Base-by-base conservation (phyloP, 306 rosid genomes). In the Crataegus laevigata region DNA sequence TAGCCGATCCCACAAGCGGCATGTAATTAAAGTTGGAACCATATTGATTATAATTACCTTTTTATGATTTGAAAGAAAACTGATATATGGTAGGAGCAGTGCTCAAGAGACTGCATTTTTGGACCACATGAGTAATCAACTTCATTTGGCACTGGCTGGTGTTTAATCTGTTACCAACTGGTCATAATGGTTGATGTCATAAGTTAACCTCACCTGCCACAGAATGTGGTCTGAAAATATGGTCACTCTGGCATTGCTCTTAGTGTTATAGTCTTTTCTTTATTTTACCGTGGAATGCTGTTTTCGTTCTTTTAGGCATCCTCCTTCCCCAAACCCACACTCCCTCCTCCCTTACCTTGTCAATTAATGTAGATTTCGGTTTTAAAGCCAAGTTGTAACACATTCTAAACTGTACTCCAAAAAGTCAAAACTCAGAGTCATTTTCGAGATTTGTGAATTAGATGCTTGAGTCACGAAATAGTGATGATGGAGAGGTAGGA, bases 21-120 rank as follows among this genome's bases (percentile, higher is more conserved):
- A 94, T 82, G 89, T 90, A 80, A 88, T 92, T 81, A 96, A 90
- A 85, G 90, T 82, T 47, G 98, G 98, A 71, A 72, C 87, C 75
- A 76, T 82, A 66, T 50, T 78, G 66, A 51, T 47, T 59, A 19
- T 21, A 17, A 21, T 24, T 69, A 15, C 22, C 66, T 63, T 19
- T 17, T 42, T 64, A 29, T 58, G 65, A 67, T 69, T 65, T 43
- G 75, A 60, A 77, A 18, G 19, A 25, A n/a, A 22, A 71, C 22
- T 50, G 60, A 57, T 22, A 71, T 19, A 6, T 63, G 22, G 15
- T 70, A 21, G 74, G 4, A 25, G 4, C 3, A 50, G 17, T 14
- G 74, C 24, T 69, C 26, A 34, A 36, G 25, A 3, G 8, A 26
- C 9, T 3, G 15, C 66, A 55, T 22, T 29, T 61, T 63, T 63